Evolutionary conservation across 2,329 filamentous ascomycete genomes (phyloP).

Genomic region (Pochonia chlamydosporia): DNA sequence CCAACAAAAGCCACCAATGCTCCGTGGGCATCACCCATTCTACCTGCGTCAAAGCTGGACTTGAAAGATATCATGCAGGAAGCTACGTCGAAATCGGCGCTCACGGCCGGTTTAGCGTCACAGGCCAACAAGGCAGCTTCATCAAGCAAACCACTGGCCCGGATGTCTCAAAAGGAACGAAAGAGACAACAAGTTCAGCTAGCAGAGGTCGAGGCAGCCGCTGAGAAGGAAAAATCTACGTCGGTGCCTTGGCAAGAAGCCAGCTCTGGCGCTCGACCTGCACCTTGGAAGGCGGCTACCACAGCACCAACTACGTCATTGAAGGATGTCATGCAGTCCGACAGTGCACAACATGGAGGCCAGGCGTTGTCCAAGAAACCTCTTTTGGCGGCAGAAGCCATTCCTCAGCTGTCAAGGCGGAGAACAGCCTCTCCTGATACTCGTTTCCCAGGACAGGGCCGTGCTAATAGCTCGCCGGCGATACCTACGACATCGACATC

Average conservation of each 20-base stretch:
- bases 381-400: conserved; percentile 36
- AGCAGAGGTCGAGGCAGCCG: conserved; percentile 36
- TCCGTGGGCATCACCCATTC: conserved; percentile 44
- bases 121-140: conserved; percentile 38
- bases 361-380: conserved; percentile 32
- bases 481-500: conserved; percentile 19
- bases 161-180: conserved; percentile 85
- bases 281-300: conserved; percentile 63
- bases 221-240: conserved; percentile 23
- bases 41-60: conserved; percentile 60
- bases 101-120: conserved; percentile 49
- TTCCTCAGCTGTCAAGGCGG: conserved; percentile 31
- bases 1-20: conserved; percentile 20
- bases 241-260: conserved; percentile 40
- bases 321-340: conserved; percentile 39
- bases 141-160: conserved; percentile 39
- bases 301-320: conserved; percentile 42
- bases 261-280: conserved; percentile 30
- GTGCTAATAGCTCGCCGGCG: conserved; percentile 28
- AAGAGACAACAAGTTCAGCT: conserved; percentile 75
- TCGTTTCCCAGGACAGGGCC: conserved; percentile 53
- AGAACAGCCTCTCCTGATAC: conserved; percentile 57
- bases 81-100: conserved; percentile 43
- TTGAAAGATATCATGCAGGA: conserved; percentile 71
- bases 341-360: conserved; percentile 19